phyloP scores from a whole-genome alignment of 805 yeast species.

The Ogataea thermomethanolica region DNA sequence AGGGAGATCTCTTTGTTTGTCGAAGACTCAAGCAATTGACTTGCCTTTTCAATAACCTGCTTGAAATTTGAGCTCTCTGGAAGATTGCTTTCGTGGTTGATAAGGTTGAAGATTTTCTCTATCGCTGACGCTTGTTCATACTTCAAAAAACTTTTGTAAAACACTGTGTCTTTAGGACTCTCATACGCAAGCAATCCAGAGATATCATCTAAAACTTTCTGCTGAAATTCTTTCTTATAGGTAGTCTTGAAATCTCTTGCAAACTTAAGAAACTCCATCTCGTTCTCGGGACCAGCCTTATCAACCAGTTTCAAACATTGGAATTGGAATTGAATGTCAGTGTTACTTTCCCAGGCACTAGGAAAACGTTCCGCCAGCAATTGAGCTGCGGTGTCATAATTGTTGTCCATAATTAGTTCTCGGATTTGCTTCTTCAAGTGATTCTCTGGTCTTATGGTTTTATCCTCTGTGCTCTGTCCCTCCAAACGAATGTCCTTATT shows the following conservation, averaged over 20 bases:
- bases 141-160: constrained; percentile 35
- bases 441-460: constrained; percentile 28
- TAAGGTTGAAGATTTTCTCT: constrained; percentile 41
- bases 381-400: constrained; percentile 42
- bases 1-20: constrained; percentile 35
- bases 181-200: constrained; percentile 52
- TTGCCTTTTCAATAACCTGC: constrained; percentile 4
- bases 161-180: constrained; percentile 39
- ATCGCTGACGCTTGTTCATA: constrained; percentile 37
- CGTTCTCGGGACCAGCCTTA: constrained; percentile 27
- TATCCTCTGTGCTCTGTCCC: constrained; percentile 33
- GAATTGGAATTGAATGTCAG: constrained; percentile 38
- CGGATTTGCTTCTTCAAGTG: constrained; percentile 41
- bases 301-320: constrained; percentile 42
- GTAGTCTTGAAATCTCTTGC: constrained; percentile 37
- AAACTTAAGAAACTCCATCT: constrained; percentile 36
- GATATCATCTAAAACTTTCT: constrained; percentile 40
- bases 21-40: constrained; percentile 24
- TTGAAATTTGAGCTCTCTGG: constrained; percentile 20
- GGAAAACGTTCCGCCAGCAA: constrained; percentile 40
- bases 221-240: constrained; percentile 32
- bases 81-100: constrained; percentile 16
- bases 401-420: constrained; percentile 37
- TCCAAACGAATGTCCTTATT: constrained; percentile 39
- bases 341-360: constrained; percentile 31